phyloP scores from a whole-genome alignment of 768 basidiomycete species.

The Serendipita sp. region DNA sequence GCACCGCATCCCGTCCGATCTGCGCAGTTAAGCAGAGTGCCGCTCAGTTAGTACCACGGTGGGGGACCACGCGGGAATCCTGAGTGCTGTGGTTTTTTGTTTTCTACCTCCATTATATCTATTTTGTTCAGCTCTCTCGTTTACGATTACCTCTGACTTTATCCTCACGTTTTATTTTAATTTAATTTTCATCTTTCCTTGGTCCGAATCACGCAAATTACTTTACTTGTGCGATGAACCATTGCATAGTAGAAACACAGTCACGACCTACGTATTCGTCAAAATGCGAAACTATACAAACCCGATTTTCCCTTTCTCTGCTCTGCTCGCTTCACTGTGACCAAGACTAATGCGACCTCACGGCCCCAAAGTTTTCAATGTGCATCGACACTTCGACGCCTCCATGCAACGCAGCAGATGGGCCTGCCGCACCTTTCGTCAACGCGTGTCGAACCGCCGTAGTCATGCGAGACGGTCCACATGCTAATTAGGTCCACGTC shows the following conservation, averaged over 20 bases:
- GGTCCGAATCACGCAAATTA: background rate
- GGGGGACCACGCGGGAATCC: constrained; percentile 50
- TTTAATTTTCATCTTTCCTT: background rate
- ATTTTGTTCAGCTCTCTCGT: no score
- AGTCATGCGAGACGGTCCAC: background rate
- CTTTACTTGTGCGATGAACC: background rate
- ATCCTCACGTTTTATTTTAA: background rate
- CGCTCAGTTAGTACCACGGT: constrained; percentile 49
- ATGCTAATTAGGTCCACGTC: background rate
- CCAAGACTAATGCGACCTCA: background rate
- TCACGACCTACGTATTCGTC: background rate
- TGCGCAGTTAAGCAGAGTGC: constrained; percentile 49
- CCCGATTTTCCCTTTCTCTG: background rate
- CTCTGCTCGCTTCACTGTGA: background rate
- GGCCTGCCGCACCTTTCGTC: background rate
- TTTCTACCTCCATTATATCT: background rate
- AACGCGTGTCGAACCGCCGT: background rate
- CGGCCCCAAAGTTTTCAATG: constrained; percentile 6
- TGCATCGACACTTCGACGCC: background rate
- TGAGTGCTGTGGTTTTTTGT: constrained; percentile 30
- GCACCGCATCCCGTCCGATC: constrained; percentile 33
- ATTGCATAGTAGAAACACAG: background rate
- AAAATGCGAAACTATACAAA: background rate
- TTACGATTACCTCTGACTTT: no score
- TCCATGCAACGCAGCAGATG: background rate